A percentile compares a stretch with the other conserved stretches of the same genome.
Evolutionary conservation across 1,284 basidiomycete genomes (phyloP).

Genomic region (Omphalotus olearius): DNA sequence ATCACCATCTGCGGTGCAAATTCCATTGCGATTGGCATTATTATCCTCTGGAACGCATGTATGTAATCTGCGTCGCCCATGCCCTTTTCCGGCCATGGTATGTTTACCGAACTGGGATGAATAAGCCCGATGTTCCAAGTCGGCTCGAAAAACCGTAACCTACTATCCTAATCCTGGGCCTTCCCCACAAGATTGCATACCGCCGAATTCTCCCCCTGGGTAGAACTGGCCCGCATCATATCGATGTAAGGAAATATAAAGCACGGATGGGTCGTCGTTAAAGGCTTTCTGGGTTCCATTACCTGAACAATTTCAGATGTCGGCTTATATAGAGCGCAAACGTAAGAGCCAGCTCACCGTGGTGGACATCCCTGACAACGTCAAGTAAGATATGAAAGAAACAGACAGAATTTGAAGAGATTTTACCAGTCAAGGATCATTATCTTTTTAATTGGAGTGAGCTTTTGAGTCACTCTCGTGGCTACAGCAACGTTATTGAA

Average conservation of each 20-base stretch:
- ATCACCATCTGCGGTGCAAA: conserved; percentile 96
- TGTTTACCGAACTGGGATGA: conserved; percentile 79
- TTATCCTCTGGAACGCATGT: conserved; percentile 91
- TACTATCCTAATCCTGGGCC: conserved; percentile 82
- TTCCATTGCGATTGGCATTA: conserved; percentile 97
- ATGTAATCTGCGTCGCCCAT: conserved; percentile 97
- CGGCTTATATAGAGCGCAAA: neutral
- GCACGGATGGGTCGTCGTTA: conserved; percentile 83
- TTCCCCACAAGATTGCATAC: conserved; percentile 80
- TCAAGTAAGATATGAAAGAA: neutral
- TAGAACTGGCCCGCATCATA: conserved; percentile 93
- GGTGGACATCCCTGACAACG: conserved; percentile 86
- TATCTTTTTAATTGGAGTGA: conserved; percentile 71
- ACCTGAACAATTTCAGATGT: conserved; percentile 39
- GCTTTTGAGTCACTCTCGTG: conserved; percentile 71
- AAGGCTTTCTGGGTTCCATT: conserved; percentile 98
- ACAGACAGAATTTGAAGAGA: neutral
- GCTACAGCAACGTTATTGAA: conserved; percentile 99
- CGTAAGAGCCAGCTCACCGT: conserved; percentile 52
- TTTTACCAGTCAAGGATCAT: conserved; percentile 95
- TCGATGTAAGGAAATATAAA: conserved; percentile 97
- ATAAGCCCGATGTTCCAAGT: conserved; percentile 14
- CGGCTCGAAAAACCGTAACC: conserved; percentile 30
- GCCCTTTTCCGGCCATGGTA: conserved; percentile 88
- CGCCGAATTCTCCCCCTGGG: conserved; percentile 88